Evolutionary conservation across 1,284 basidiomycete species (phyloP).

Genomic region (Porphyrellus sp.): DNA sequence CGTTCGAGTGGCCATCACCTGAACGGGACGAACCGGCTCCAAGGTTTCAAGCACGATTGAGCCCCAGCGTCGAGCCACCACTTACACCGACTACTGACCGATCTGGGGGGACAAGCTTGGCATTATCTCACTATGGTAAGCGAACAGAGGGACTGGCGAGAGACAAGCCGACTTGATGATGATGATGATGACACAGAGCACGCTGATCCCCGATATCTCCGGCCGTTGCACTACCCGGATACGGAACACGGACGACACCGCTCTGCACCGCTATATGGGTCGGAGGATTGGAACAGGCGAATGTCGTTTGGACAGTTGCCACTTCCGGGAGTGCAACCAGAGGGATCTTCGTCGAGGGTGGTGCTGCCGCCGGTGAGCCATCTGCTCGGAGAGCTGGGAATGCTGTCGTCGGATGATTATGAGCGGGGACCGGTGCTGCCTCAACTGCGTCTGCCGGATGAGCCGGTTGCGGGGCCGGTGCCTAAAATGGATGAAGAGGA

Average conservation of each 20-base stretch:
- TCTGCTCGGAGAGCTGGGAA: constrained; percentile 27
- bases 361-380: constrained; percentile 31
- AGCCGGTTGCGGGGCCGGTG: constrained; percentile 4
- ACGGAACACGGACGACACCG: constrained; percentile 25
- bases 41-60: constrained; percentile 13
- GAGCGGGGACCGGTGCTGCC: constrained; percentile 29
- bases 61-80: constrained; percentile 12
- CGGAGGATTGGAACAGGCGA: constrained; percentile 24
- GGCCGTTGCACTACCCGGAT: constrained; percentile 19
- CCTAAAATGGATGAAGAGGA: constrained; percentile 15
- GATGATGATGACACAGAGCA: constrained; percentile 21
- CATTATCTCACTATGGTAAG: constrained; percentile 24
- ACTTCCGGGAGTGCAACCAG: constrained; percentile 9
- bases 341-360: constrained; percentile 24
- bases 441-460: constrained; percentile 30
- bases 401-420: constrained; percentile 20
- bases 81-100: constrained; percentile 18
- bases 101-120: constrained; percentile 6
- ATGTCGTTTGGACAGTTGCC: constrained; percentile 26
- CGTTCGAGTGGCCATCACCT: constrained; percentile 28
- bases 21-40: constrained; percentile 17
- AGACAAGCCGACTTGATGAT: constrained; percentile 11
- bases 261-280: constrained; percentile 28
- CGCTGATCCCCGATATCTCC: constrained; percentile 19
- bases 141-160: not conserved